These are phyloP conservation scores for Aureobasidium sp. DNA, from an alignment of 2,329 filamentous ascomycete species.

Conservation along the genomic window DNA sequence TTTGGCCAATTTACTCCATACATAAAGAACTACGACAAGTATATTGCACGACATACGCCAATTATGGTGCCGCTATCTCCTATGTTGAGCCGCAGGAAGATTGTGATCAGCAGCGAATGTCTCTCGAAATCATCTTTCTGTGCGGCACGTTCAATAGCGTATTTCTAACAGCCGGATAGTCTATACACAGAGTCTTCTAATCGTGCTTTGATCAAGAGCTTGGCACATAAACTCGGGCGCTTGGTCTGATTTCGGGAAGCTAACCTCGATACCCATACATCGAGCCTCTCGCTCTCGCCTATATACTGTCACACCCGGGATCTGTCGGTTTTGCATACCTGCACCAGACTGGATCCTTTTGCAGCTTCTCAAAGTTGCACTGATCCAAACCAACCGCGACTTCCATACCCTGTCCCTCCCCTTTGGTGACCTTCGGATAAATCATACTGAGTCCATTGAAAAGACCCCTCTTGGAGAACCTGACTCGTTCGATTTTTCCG, in stretches of 20 bases:
- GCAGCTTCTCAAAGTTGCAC: background rate
- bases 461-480: background rate
- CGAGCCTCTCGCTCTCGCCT: background rate
- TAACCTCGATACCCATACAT: too few species aligned
- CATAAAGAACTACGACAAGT: too few species aligned
- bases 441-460: conserved; percentile 5
- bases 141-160: background rate
- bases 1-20: too few species aligned
- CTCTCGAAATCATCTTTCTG: background rate
- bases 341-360: background rate
- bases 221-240: too few species aligned
- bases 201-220: too few species aligned
- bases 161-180: too few species aligned
- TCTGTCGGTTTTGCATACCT: background rate
- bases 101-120: background rate
- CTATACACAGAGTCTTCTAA: too few species aligned
- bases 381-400: background rate
- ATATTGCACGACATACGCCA: too few species aligned
- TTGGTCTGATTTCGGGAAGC: too few species aligned
- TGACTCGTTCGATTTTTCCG: background rate
- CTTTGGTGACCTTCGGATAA: background rate
- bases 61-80: too few species aligned
- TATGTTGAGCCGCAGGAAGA: background rate
- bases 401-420: background rate
- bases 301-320: background rate